phyloP scores from a whole-genome alignment of 1,284 basidiomycete genomes.

The Microbotryomycetes sp. region DNA sequence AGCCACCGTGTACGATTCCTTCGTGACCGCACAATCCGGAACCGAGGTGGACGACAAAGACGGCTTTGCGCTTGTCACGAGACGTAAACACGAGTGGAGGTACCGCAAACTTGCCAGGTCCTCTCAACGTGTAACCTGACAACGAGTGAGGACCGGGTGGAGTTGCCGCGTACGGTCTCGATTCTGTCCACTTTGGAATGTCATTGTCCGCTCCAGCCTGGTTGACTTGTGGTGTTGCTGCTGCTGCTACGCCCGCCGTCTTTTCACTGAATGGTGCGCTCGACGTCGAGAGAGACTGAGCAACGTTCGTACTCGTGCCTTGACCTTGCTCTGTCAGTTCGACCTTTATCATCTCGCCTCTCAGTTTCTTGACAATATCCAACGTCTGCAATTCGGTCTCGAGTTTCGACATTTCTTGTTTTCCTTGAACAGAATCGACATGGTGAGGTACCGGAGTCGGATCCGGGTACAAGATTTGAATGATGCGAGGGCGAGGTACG shows the following conservation, averaged over 20 bases:
- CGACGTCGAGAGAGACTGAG: neutral
- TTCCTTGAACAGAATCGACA: slow-evolving; percentile 55
- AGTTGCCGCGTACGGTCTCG: slow-evolving; percentile 29
- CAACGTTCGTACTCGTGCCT: neutral
- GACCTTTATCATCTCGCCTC: slow-evolving; percentile 31
- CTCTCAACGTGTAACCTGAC: slow-evolving; percentile 73
- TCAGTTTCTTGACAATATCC: slow-evolving; percentile 52
- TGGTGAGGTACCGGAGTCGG: slow-evolving; percentile 60
- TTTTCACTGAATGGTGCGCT: neutral
- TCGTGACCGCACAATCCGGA: slow-evolving; percentile 61
- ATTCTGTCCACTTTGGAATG: slow-evolving; percentile 13
- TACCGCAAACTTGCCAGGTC: slow-evolving; percentile 74
- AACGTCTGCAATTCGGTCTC: slow-evolving; percentile 64
- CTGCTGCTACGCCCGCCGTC: neutral
- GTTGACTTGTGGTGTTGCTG: neutral
- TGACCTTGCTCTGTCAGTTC: neutral
- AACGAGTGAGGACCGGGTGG: slow-evolving; percentile 55
- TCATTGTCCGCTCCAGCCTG: neutral
- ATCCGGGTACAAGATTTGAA: slow-evolving; percentile 61
- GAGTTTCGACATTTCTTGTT: slow-evolving; percentile 54
- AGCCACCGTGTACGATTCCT: slow-evolving; percentile 73
- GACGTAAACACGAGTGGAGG: slow-evolving; percentile 66
- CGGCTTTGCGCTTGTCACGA: slow-evolving; percentile 63
- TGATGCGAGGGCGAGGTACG: slow-evolving; percentile 42
- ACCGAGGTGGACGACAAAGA: slow-evolving; percentile 72